These are phyloP conservation scores for Leishmania amazonensis DNA, from an alignment of 208 protist species.

Conservation along the genomic window DNA sequence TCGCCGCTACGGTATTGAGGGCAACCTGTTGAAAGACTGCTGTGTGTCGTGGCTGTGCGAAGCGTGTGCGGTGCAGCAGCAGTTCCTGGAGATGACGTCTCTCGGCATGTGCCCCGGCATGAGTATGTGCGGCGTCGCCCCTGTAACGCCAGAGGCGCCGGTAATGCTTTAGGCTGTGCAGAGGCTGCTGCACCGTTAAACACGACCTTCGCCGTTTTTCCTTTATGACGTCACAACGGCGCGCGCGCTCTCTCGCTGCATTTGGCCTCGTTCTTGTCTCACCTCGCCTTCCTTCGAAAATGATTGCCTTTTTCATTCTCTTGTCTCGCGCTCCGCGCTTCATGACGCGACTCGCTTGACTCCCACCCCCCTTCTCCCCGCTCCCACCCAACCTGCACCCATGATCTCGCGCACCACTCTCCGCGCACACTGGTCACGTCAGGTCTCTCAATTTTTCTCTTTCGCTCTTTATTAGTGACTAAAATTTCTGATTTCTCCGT, in stretches of 20 bases:
- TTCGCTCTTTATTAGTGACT: neutral
- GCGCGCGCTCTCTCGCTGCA: neutral
- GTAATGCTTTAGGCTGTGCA: slow-evolving; percentile 21
- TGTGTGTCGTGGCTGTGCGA: slow-evolving; percentile 37
- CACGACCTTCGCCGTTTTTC: neutral
- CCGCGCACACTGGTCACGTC: neutral
- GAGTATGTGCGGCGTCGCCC: slow-evolving; percentile 27
- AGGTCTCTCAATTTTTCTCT: neutral
- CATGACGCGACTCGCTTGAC: neutral
- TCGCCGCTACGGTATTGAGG: slow-evolving; percentile 33
- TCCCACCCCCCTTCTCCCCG: too few species aligned
- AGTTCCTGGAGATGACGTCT: slow-evolving; percentile 61
- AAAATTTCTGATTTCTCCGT: too few species aligned
- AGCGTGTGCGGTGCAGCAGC: slow-evolving; percentile 50
- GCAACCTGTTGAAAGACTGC: slow-evolving; percentile 16
- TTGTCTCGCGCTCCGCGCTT: neutral
- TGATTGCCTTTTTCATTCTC: neutral
- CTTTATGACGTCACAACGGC: neutral
- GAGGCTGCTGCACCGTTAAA: neutral
- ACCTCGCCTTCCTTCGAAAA: neutral
- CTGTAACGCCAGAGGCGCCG: slow-evolving; percentile 11
- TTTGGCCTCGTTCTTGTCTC: neutral
- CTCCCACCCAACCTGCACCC: too few species aligned
- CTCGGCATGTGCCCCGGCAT: slow-evolving; percentile 53
- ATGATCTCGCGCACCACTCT: neutral